phyloP scores from a whole-genome alignment of 2,329 filamentous ascomycete species.

The Exophiala sp. region DNA sequence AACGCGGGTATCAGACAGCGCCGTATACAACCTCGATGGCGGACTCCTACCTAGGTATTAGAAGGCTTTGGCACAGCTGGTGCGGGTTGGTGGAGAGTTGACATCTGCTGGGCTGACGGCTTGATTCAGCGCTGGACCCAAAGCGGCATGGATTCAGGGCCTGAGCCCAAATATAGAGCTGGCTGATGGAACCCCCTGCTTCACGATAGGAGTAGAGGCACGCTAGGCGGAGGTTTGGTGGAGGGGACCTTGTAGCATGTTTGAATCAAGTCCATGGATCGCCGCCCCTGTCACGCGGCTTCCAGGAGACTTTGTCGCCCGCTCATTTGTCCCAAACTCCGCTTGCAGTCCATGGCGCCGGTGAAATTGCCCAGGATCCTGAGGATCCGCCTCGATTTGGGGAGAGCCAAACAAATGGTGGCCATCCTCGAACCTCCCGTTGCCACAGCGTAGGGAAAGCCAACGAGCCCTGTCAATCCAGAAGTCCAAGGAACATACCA shows the following conservation, averaged over 20 bases:
- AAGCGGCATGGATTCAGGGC: slow-evolving; percentile 15
- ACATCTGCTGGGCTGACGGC: slow-evolving; percentile 8
- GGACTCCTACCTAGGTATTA: too few species aligned
- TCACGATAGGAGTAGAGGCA: slow-evolving; percentile 9
- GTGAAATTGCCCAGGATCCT: slow-evolving; percentile 15
- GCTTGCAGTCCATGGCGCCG: slow-evolving; percentile 10
- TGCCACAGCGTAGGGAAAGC: neutral
- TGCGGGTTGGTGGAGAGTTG: slow-evolving; percentile 11
- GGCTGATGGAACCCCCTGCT: slow-evolving; percentile 5
- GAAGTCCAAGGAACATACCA: too few species aligned
- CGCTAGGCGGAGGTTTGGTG: slow-evolving; percentile 20
- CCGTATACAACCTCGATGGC: too few species aligned
- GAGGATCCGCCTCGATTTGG: slow-evolving; percentile 6
- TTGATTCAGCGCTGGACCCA: slow-evolving; percentile 5
- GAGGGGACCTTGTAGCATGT: slow-evolving; percentile 16
- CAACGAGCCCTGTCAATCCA: neutral
- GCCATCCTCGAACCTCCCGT: neutral
- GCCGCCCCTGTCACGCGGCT: slow-evolving; percentile 11
- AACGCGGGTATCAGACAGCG: too few species aligned
- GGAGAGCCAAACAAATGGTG: slow-evolving; percentile 12
- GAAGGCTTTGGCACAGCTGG: slow-evolving; percentile 13
- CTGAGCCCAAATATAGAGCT: slow-evolving; percentile 21
- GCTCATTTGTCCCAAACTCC: slow-evolving; percentile 25
- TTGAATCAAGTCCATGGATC: slow-evolving; percentile 14
- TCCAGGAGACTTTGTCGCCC: slow-evolving; percentile 5